phyloP scores from a whole-genome alignment of 495 filamentous ascomycete genomes.

The Aspergillus cristatus region DNA sequence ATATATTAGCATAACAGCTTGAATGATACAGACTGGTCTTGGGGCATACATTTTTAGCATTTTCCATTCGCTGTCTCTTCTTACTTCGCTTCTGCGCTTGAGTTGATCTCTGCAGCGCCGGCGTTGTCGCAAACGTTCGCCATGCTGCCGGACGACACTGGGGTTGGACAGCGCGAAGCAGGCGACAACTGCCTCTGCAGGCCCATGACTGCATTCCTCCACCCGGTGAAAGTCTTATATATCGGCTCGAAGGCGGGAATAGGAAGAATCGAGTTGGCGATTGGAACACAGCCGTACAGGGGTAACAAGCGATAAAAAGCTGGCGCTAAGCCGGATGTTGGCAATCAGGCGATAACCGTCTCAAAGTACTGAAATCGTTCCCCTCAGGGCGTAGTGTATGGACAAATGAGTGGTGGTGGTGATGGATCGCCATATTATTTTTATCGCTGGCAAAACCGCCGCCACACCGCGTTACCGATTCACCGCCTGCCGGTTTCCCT shows the following conservation, averaged over 20 bases:
- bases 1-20: not conserved
- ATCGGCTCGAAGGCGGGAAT: too few relatives aligned
- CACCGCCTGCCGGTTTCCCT: constrained; percentile 1
- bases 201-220: constrained; percentile 34
- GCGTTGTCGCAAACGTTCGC: constrained; percentile 27
- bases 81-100: constrained; percentile 12
- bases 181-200: constrained; percentile 24
- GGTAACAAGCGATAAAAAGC: too few relatives aligned
- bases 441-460: too few relatives aligned
- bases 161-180: constrained; percentile 25
- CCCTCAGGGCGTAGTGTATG: too few relatives aligned
- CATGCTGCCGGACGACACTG: constrained; percentile 12
- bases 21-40: not conserved
- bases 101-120: constrained; percentile 17
- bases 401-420: too few relatives aligned
- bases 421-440: too few relatives aligned
- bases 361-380: too few relatives aligned
- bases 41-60: not conserved
- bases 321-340: too few relatives aligned
- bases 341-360: too few relatives aligned
- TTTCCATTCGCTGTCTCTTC: constrained; percentile 1
- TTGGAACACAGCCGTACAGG: too few relatives aligned
- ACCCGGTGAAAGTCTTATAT: not conserved
- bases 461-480: constrained; percentile 7
- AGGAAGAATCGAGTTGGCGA: too few relatives aligned